Evolutionary conservation across 495 filamentous ascomycete species (phyloP), one percentile per base, ranked within the genome.

Genomic region (Pyronema omphalodes): DNA sequence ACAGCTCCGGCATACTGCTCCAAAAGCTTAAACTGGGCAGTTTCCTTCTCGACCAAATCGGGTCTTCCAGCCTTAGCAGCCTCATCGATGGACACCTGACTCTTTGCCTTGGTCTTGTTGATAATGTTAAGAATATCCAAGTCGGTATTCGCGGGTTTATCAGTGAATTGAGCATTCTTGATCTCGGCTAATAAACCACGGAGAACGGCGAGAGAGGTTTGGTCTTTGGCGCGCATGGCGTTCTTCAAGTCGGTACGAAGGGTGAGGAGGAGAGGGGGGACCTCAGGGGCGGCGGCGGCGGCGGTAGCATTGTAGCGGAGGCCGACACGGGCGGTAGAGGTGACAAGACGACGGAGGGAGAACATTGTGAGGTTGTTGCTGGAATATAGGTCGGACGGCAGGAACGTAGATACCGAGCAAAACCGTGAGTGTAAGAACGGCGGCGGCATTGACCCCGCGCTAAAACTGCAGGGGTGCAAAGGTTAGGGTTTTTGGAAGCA

Each of bases 181-280:
- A 69, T 69, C 15, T 71, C 69, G 14, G 74, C 58, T 35, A 80
- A 67, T 52, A 80, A 60, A n/a, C 47, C 47, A 53, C 76, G 74
- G 45, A 79, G 67, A 11, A 77, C 77, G 45, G 68, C 59, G 15
- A 79, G 71, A 15, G 74, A 58, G 17, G 69, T 23, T 69, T 66
- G 44, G 73, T 66, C 75, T 64, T 79, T 81, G 43, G 67, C 68
- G 40, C 72, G 71, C 77, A 81, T 78, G 45, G 77, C 75, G 37
- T 69, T 64, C 64, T 81, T 81, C 51, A 81, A 66, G 56, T 81
- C 77, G 44, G 65, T 67, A 51, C 76, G 50, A 6, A 52, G 50
- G 35, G 35, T 52, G 14, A 37, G 7, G 12, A 41, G 68, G 67
- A 36, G 61, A 43, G 39, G 57, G 60, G 2, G 58, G 11, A n/a